Evolutionary conservation across 1,284 basidiomycete species (phyloP).

Genomic region (Heimioporus retisporus): DNA sequence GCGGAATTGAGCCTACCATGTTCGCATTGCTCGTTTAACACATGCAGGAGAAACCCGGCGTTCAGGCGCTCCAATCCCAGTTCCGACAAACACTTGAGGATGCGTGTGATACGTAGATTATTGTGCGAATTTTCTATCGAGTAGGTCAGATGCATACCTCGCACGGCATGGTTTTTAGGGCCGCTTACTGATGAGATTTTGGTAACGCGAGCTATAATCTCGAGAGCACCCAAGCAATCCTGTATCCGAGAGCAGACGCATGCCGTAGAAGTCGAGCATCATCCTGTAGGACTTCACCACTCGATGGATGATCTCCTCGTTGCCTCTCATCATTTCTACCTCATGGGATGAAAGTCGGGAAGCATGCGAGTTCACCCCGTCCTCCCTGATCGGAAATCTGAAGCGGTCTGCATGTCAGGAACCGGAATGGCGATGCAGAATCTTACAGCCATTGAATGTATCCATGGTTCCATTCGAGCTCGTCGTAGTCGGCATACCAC

Average conservation of each 20-base stretch:
- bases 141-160: background rate
- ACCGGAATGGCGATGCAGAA: background rate
- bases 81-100: slow-evolving; percentile 81
- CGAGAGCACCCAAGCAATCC: slow-evolving; percentile 62
- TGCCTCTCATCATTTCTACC: slow-evolving; percentile 65
- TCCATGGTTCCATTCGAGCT: slow-evolving; percentile 76
- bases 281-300: slow-evolving; percentile 71
- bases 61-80: slow-evolving; percentile 71
- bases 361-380: slow-evolving; percentile 75
- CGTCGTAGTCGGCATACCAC: slow-evolving; percentile 71
- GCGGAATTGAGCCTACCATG: slow-evolving; percentile 58
- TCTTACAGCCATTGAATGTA: slow-evolving; percentile 82
- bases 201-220: slow-evolving; percentile 62
- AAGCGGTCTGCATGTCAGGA: slow-evolving; percentile 7
- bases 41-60: slow-evolving; percentile 74
- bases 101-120: slow-evolving; percentile 81
- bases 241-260: slow-evolving; percentile 66
- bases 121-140: slow-evolving; percentile 72
- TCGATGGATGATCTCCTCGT: slow-evolving; percentile 60
- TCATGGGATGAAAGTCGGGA: slow-evolving; percentile 76
- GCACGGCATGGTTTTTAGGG: background rate
- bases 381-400: slow-evolving; percentile 76
- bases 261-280: slow-evolving; percentile 83
- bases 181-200: slow-evolving; percentile 73
- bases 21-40: slow-evolving; percentile 78